Percentiles rank a stretch among this genome's conserved stretches.
Conservation (phyloP, 352 stramenopile genomes). For the Phytophthora sp. region DNA sequence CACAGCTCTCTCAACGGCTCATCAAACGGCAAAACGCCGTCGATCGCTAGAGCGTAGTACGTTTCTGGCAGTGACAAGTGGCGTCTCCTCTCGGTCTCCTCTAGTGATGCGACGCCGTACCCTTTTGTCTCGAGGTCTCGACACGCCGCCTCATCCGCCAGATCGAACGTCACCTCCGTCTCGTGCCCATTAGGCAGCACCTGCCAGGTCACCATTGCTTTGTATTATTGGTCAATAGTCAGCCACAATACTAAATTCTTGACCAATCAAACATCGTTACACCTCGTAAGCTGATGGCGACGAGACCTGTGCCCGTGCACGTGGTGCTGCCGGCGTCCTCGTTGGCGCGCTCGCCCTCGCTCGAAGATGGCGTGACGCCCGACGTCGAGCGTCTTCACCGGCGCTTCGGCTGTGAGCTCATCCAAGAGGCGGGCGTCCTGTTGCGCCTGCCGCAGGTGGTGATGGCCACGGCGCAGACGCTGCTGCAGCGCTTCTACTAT, state of each 20-base stretch:
- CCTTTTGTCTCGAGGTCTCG: conserved; percentile 21
- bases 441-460: conserved; percentile 90
- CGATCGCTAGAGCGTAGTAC: conserved; percentile 49
- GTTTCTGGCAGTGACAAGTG: conserved; percentile 53
- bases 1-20: conserved; percentile 37
- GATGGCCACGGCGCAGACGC: conserved; percentile 90
- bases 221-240: too few species aligned
- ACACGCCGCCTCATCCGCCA: conserved; percentile 23
- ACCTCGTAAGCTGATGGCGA: too few species aligned
- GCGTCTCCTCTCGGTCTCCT: conserved; percentile 18
- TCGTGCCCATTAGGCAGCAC: conserved; percentile 3
- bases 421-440: conserved; percentile 90
- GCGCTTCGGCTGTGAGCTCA: conserved; percentile 90
- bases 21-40: conserved; percentile 31
- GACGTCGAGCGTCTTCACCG: conserved; percentile 62
- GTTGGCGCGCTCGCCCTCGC: conserved; percentile 58
- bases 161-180: conserved; percentile 31
- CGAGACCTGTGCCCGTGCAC: conserved; percentile 34
- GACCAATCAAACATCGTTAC: too few species aligned
- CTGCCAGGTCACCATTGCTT: conserved; percentile 40
- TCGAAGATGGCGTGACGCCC: conserved; percentile 43
- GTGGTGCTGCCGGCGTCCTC: conserved; percentile 57
- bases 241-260: too few species aligned
- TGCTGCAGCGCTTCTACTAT: conserved; percentile 93
- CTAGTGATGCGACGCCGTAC: conserved; percentile 23